These are phyloP conservation scores for Avena insularis DNA, from an alignment of 176 grass and related monocot genomes.

Conservation along the genomic window DNA sequence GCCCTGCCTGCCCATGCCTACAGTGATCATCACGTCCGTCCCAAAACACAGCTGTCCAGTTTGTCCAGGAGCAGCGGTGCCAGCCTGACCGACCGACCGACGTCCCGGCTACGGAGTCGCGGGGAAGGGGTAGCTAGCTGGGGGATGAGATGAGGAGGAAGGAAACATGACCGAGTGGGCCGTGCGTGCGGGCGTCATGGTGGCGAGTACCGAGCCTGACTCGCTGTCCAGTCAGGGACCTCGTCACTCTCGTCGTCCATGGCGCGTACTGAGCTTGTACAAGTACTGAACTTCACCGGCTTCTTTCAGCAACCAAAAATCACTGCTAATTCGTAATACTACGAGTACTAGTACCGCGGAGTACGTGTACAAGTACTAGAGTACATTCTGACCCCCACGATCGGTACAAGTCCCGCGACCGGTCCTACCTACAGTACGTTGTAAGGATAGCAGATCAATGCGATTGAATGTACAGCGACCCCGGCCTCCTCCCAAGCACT, in stretches of 20 bases:
- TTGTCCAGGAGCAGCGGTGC: constrained; percentile 15
- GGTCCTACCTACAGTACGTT: no score
- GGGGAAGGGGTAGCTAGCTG: neutral
- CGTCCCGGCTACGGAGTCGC: neutral
- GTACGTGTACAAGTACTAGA: no score
- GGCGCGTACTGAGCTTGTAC: neutral
- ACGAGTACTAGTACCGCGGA: no score
- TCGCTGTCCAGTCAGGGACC: neutral
- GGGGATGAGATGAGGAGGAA: no score
- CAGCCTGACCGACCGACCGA: neutral
- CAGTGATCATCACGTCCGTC: neutral
- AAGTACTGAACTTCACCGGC: no score
- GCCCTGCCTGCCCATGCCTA: neutral
- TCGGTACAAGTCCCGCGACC: no score
- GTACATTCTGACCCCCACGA: no score
- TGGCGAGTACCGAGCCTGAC: neutral
- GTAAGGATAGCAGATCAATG: no score
- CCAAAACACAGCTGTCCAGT: neutral
- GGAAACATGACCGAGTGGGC: neutral
- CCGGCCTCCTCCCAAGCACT: no score
- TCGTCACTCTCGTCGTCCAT: constrained; percentile 7
- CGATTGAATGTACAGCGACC: no score
- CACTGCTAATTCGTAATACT: no score
- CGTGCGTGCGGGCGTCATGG: neutral
- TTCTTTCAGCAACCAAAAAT: no score